Base-by-base conservation (phyloP, 805 yeast genomes). In the Kuraishia capsulata region DNA sequence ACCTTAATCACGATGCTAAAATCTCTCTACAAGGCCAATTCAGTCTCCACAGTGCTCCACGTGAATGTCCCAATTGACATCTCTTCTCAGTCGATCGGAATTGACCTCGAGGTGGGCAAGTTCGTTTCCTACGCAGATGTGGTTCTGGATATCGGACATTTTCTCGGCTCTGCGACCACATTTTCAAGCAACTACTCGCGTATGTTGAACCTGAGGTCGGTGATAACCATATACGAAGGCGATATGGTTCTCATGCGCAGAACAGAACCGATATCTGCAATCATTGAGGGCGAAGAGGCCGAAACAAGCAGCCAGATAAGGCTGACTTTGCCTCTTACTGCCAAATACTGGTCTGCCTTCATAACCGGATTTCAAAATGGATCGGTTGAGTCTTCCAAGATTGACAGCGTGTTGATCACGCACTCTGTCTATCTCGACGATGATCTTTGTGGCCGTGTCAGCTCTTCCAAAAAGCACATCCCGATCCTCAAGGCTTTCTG, bases 341-440 rank as follows among this genome's bases (percentile, higher is more conserved):
- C 62, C 2, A 53, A 53, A 30, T 46, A 54, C 26, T 59, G 62
- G 62, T 48, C 61, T 2, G 45, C 54, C 5, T 38, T 56, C 20
- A 43, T 57, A 9, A 57, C 53, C 38, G 59, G 54, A 33, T 52
- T 46, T 37, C 45, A 53, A 17, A 58, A 58, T 42, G 64, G 64
- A 9, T 45, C 51, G 10, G 47, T 56, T 17, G 39, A 41, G 26
- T 39, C 38, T 4, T 17, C 42, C 3, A 46, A 48, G 20, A 50
- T 56, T 37, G 49, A 51, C 33, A 36, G 41, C 30, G 33, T 53
- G 20, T 47, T 48, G 30, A 47, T 59, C 16, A 48, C 54, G 4
- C 62, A 59, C 42, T 48, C 58, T 3, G 36, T 59, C 20, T 46
- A 46, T 23, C 39, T 47, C 3, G 56, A 56, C 44, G 61, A 56